phyloP scores from a whole-genome alignment of 352 stramenopile genomes.

The Globisporangium takayamanum region DNA sequence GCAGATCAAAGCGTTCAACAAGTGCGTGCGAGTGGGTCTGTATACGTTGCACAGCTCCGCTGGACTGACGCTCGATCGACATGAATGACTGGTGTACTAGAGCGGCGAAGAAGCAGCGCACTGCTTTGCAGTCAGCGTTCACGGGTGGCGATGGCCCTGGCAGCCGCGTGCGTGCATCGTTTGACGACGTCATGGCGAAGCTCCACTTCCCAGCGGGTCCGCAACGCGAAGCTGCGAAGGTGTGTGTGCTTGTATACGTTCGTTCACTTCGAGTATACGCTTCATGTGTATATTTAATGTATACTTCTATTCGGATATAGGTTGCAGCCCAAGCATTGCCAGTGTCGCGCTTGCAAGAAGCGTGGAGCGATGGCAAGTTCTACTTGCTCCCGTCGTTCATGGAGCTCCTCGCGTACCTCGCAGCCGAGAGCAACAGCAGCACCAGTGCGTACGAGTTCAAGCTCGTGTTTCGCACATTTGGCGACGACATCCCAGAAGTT shows the following conservation, averaged over 20 bases:
- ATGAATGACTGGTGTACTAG: conserved; percentile 7
- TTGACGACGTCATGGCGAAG: conserved; percentile 66
- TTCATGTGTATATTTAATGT: too few relatives aligned
- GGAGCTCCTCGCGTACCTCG: conserved; percentile 52
- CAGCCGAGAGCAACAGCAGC: conserved; percentile 5
- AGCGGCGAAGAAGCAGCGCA: conserved; percentile 71
- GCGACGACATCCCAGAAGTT: conserved; percentile 71
- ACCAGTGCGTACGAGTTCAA: conserved; percentile 30
- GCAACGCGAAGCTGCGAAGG: conserved; percentile 43
- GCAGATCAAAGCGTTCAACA: conserved; percentile 68
- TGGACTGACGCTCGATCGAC: background rate
- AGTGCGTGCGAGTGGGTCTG: conserved; percentile 13
- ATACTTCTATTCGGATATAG: background rate
- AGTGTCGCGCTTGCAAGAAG: conserved; percentile 51
- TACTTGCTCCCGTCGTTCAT: conserved; percentile 82
- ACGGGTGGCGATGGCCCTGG: conserved; percentile 45
- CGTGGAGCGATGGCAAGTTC: conserved; percentile 65
- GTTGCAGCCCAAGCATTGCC: conserved; percentile 35
- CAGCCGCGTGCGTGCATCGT: conserved; percentile 32
- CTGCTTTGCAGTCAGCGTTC: conserved; percentile 69
- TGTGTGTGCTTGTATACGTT: conserved; percentile 2
- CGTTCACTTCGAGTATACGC: background rate
- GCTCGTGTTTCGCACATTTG: conserved; percentile 78
- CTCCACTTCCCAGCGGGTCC: conserved; percentile 55
- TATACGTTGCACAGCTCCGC: too few relatives aligned